Conservation (phyloP, 495 filamentous ascomycete species). For the Penicillium samsonianum region DNA sequence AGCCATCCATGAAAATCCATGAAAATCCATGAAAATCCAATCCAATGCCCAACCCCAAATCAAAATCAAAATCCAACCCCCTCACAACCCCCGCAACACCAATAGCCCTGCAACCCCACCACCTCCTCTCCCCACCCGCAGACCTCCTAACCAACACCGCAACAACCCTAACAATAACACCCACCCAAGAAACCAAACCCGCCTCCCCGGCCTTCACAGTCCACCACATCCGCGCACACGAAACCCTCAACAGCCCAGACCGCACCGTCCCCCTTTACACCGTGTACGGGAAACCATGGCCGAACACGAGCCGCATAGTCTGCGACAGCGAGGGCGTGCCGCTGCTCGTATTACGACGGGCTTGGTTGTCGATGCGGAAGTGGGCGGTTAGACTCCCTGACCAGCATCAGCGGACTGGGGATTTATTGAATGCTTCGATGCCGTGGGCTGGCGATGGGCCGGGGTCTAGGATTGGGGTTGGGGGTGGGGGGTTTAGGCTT, state of each 20-base stretch:
- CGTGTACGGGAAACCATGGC: slow-evolving; percentile 23
- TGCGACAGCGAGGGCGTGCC: slow-evolving; percentile 17
- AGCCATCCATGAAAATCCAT: neutral
- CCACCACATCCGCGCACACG: slow-evolving; percentile 22
- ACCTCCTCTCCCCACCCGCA: slow-evolving; percentile 30
- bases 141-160: slow-evolving; percentile 31
- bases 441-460: slow-evolving; percentile 13
- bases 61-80: slow-evolving; percentile 2
- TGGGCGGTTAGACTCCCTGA: slow-evolving; percentile 10
- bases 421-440: slow-evolving; percentile 1
- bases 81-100: slow-evolving; percentile 16
- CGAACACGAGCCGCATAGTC: slow-evolving; percentile 22
- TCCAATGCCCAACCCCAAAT: neutral
- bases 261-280: slow-evolving; percentile 24
- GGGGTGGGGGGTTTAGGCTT: neutral
- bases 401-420: neutral
- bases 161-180: slow-evolving; percentile 27
- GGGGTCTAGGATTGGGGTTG: slow-evolving; percentile 16
- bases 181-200: slow-evolving; percentile 15
- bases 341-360: slow-evolving; percentile 22
- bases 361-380: slow-evolving; percentile 21
- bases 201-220: slow-evolving; percentile 22
- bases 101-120: slow-evolving; percentile 27
- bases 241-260: slow-evolving; percentile 19
- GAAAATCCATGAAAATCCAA: neutral